Evolutionary conservation across 2,329 filamentous ascomycete genomes (phyloP), one percentile per base, ranked within the genome.

Genomic region (Fusarium mangiferae): DNA sequence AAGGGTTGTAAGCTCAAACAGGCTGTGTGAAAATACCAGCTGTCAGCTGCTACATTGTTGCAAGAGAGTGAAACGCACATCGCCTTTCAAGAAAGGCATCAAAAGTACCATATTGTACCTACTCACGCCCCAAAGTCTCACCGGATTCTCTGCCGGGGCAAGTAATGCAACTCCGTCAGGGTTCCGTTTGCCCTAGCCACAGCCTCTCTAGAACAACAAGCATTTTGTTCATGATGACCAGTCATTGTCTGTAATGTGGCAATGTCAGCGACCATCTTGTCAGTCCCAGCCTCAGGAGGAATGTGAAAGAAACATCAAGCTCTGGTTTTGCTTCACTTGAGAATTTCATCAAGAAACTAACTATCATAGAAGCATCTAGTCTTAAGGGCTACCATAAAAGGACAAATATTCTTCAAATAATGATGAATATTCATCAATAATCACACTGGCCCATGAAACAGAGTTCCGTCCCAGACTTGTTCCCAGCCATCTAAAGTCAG

Each of bases 121-220:
- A 41, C 39, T 36, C 59, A 48, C 51, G 30, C 62, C 36, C 46
- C 49, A 52, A 73, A 36, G 52, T 67, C 70, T 73, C 41, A 62
- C 44, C 33, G 44, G 52, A 39, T 41, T 54, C 44, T 38, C 46
- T 54, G 54, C 75, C 72, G 63, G 64, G 60, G 54, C 62, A 59
- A 51, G 49, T 65, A 75, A 61, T 52, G 44, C 61, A 72, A 68
- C 68, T 60, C 52, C 64, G 62, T 61, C 42, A 28, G 36, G 66
- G 26, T 46, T 60, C 41, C 35, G 44, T 71, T 44, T 61, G 64
- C 59, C 67, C 63, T 59, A 77, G 70, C 73, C 68, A 72, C 76
- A 73, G 48, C 48, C 51, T 48, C 42, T 22, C 22, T 26, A 61
- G 72, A 76, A 72, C 45, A 64, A 66, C 26, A 60, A 68, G 52